Evolutionary conservation across 169 alveolate species (phyloP), one percentile per base, ranked within the genome.

Genomic region (Amoebophrya sp.): DNA sequence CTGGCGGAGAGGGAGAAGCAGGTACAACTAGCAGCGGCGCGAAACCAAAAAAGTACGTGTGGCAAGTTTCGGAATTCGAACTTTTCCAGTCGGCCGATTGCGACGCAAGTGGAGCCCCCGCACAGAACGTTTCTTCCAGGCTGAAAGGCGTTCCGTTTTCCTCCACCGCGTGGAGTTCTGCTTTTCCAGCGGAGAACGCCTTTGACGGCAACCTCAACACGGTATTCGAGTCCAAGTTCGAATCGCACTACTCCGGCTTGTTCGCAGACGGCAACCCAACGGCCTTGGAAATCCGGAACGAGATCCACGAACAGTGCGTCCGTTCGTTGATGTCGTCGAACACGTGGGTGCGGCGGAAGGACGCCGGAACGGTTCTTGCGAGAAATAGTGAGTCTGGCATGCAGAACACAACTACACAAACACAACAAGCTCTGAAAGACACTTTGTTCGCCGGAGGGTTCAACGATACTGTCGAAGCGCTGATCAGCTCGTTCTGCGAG

Each of bases 271-370:
- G 32, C 83, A 66, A 66, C 18, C 12, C 12, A n/a, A 25, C 1
- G 10, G 83, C 83, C 32, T 1, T 7, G 83, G 10, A n/a, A 18
- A n/a, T 66, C 39, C 83, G 83, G 83, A 1, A 2, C 10, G 35
- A 66, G 35, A 7, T 66, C 29, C 83, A 66, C 83, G 83, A 66
- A 25, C 83, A 66, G 83, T 66, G 83, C 83, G 83, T 66, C 10
- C 83, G 83, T 2, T 2, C 32, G 35, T n/a, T n/a, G n/a, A 2
- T 66, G 10, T 1, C 12, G 35, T 2, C 35, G 10, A 25, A 66
- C 83, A n/a, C 10, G 35, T 66, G 83, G 83, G 10, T 2, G 1
- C 83, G 83, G 38, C 1, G 32, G 35, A 0, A 7, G 83, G 18
- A 66, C 35, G 83, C 83, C 7, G 83, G 83, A n/a, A 66, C 12